Base-by-base conservation (phyloP, 768 basidiomycete species). In the Serendipita vermifera region DNA sequence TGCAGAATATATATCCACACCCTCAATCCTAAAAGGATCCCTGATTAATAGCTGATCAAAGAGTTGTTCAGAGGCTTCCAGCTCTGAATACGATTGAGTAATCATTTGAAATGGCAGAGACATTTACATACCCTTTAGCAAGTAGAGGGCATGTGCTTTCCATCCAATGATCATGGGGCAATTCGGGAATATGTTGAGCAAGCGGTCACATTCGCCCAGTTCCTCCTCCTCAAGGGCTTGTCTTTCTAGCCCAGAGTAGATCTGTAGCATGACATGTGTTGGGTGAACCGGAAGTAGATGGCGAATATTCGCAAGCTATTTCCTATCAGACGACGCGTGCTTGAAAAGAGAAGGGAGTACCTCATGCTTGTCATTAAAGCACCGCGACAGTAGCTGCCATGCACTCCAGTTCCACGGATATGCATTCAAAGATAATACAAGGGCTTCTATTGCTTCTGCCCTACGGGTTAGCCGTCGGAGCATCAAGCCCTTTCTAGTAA, bases 331-430 rank as follows among this genome's bases (percentile, higher is more conserved):
- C 43, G 33, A 20, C 13, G 22, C 54, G 33, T 29, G 27, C 27
- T 54, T 33, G 35, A 57, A 43, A 43, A 24, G 35, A 56, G 38
- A 7, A 46, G 26, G 29, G 31, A n/a, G 31, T 55, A 92, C 92
- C 82, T 94, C 89, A 70, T 91, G 87, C 14, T 80, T 81, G 59
- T 91, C 88, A 13, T 79, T 78, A 31, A 92, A 76, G 64, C 87
- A 86, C 55, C 79, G 80, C 2, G 78, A 77, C n/a, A 98, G 73
- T 38, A 90, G 75, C 5, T 77, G 71, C 92, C 92, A 98, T n/a
- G 81, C 73, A 26, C 87, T 85, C 92, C 93, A 98, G 65, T 97
- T 97, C 82, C 88, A 97, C 11, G 87, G 84, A 63, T 83, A 88
- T 3, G 75, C 75, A 33, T 76, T 74, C 38, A 94, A 82, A 11